These are phyloP conservation scores for Mortierella claussenii DNA, from an alignment of 192 early-diverging fungal genomes.

Conservation along the genomic window DNA sequence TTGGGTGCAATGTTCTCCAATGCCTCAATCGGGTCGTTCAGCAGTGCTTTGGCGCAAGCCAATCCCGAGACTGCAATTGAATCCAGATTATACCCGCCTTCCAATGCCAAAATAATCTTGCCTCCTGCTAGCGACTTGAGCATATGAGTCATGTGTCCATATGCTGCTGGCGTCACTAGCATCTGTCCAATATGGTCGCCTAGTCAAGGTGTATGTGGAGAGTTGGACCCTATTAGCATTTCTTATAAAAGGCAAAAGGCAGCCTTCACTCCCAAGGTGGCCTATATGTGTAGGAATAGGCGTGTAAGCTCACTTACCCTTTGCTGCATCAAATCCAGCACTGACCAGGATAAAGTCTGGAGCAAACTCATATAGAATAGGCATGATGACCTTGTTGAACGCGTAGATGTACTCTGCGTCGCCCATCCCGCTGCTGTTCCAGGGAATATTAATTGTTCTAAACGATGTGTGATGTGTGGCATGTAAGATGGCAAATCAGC, in stretches of 20 bases:
- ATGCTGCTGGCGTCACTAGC: constrained; percentile 81
- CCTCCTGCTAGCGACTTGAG: constrained; percentile 77
- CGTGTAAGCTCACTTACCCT: no score
- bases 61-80: constrained; percentile 78
- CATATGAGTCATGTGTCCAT: constrained; percentile 89
- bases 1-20: constrained; percentile 55
- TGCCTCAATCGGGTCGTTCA: constrained; percentile 67
- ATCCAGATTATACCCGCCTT: constrained; percentile 90
- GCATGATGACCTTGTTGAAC: constrained; percentile 82
- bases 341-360: constrained; percentile 91
- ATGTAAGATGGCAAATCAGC: no score
- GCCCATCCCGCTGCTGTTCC: constrained; percentile 75
- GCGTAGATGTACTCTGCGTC: constrained; percentile 92
- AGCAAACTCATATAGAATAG: constrained; percentile 81
- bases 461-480: not conserved
- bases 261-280: no score
- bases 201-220: not conserved
- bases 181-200: constrained; percentile 91
- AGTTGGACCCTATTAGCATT: no score
- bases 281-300: no score
- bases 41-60: constrained; percentile 79
- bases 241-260: no score
- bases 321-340: constrained; percentile 91
- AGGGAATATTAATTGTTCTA: constrained; percentile 90
- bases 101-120: constrained; percentile 85